Evolutionary conservation across 2,329 filamentous ascomycete genomes (phyloP).

Genomic region (Colletotrichum navitas): DNA sequence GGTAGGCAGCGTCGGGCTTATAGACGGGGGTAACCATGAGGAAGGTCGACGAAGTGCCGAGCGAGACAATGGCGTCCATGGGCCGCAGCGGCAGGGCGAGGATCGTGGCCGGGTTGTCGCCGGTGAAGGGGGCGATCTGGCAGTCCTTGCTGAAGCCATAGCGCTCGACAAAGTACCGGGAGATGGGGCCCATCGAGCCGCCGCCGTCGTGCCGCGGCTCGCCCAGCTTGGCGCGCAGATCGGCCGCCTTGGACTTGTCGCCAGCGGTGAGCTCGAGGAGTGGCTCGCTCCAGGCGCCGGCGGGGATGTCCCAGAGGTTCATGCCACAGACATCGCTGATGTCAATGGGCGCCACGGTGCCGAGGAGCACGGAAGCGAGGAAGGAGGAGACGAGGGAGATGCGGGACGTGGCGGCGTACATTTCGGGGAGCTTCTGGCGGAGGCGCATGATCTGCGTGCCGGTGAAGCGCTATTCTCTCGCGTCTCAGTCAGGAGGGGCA

Average conservation of each 20-base stretch:
- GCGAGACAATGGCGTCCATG: conserved; percentile 91
- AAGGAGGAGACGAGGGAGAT: conserved; percentile 98
- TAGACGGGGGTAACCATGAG: conserved; percentile 96
- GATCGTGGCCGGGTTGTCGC: conserved; percentile 96
- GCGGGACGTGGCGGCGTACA: conserved; percentile 83
- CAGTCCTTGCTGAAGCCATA: conserved; percentile 84
- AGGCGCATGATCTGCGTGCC: conserved; percentile 97
- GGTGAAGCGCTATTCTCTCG: conserved; percentile 80
- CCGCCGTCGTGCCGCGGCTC: conserved; percentile 85
- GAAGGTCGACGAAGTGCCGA: conserved; percentile 96
- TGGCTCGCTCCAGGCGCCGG: conserved; percentile 78
- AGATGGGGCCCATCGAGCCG: conserved; percentile 79
- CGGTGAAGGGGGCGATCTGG: conserved; percentile 87
- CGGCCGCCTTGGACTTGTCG: conserved; percentile 64
- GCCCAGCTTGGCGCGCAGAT: conserved; percentile 83
- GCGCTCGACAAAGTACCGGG: conserved; percentile 80
- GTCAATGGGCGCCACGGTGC: conserved; percentile 87
- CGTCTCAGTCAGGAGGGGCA: conserved; percentile 36
- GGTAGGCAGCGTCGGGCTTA: conserved; percentile 89
- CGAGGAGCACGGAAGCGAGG: conserved; percentile 90
- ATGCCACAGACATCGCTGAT: conserved; percentile 96
- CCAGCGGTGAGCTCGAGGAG: conserved; percentile 83
- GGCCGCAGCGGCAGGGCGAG: conserved; percentile 88
- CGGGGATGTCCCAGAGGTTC: conserved; percentile 93
- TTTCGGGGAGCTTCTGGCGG: conserved; percentile 81